A percentile compares a stretch with the other conserved stretches of the same genome.
These are phyloP conservation scores for Exophiala viscosa DNA, from an alignment of 2,329 filamentous ascomycete species.

Conservation along the genomic window DNA sequence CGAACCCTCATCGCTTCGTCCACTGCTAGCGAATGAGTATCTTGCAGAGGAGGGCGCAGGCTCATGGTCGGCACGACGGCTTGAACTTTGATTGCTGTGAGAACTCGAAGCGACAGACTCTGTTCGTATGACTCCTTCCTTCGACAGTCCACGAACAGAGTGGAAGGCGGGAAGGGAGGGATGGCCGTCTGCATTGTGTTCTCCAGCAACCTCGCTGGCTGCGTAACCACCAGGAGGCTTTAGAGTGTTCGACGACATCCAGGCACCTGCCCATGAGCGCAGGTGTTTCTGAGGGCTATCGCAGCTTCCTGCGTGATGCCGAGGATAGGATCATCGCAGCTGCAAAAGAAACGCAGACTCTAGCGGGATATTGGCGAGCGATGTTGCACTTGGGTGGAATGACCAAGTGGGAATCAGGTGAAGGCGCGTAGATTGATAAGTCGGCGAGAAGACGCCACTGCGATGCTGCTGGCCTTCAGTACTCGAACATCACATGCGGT, in stretches of 20 bases:
- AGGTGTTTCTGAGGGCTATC: constrained; percentile 19
- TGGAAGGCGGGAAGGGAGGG: constrained; percentile 21
- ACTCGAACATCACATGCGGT: too few species aligned
- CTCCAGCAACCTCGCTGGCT: constrained; percentile 10
- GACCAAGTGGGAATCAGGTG: too few species aligned
- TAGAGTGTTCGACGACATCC: constrained; percentile 20
- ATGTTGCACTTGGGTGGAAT: too few species aligned
- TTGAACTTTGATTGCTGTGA: constrained; percentile 7
- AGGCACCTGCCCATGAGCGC: constrained; percentile 24
- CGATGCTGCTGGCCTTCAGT: too few species aligned
- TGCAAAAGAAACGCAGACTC: neutral
- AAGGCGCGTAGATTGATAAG: too few species aligned
- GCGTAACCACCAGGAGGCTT: constrained; percentile 11
- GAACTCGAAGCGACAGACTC: constrained; percentile 14
- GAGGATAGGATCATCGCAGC: constrained; percentile 17
- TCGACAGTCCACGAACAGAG: constrained; percentile 15
- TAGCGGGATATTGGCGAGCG: too few species aligned
- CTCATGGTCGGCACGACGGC: constrained; percentile 7
- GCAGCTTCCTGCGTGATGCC: constrained; percentile 20
- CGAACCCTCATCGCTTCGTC: constrained; percentile 7
- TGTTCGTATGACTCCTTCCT: constrained; percentile 13
- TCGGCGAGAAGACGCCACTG: too few species aligned
- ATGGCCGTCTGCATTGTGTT: constrained; percentile 6
- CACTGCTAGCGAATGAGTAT: constrained; percentile 8
- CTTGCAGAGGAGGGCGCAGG: constrained; percentile 1